Conservation (phyloP, 2,329 filamentous ascomycete genomes). For the Didymella segeticola region DNA sequence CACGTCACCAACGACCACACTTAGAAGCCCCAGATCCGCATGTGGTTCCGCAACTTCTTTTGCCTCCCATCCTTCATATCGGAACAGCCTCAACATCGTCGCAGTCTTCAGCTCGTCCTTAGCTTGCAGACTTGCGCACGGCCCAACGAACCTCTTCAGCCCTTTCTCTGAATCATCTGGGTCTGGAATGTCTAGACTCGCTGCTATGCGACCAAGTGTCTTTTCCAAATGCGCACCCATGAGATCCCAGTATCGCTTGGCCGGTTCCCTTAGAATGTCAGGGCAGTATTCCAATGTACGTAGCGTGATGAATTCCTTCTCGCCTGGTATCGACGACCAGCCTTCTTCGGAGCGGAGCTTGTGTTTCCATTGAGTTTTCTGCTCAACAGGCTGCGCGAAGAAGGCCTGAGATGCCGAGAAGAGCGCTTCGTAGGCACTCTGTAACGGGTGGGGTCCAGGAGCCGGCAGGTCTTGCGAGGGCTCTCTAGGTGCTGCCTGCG, state of each 20-base stretch:
- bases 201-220: slow-evolving; percentile 34
- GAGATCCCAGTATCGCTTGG: slow-evolving; percentile 43
- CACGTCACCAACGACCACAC: slow-evolving; percentile 43
- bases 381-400: slow-evolving; percentile 33
- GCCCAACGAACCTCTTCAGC: slow-evolving; percentile 36
- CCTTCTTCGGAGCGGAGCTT: slow-evolving; percentile 47
- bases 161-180: slow-evolving; percentile 19
- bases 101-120: slow-evolving; percentile 36
- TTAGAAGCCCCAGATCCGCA: slow-evolving; percentile 44
- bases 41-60: slow-evolving; percentile 49
- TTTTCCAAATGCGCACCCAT: slow-evolving; percentile 36
- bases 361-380: slow-evolving; percentile 43
- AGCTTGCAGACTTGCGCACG: slow-evolving; percentile 30
- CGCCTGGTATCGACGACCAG: slow-evolving; percentile 44
- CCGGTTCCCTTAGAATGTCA: slow-evolving; percentile 37
- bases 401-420: slow-evolving; percentile 42
- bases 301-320: slow-evolving; percentile 50
- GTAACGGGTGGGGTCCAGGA: slow-evolving; percentile 35
- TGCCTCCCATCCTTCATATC: slow-evolving; percentile 44
- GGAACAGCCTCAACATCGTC: slow-evolving; percentile 47
- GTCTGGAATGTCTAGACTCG: slow-evolving; percentile 26
- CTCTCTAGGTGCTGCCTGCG: slow-evolving; percentile 10
- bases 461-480: not conserved
- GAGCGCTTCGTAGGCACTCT: slow-evolving; percentile 37
- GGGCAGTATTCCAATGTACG: slow-evolving; percentile 42